Conservation (phyloP, 257 asterid species). For the Cruciata laevipes region DNA sequence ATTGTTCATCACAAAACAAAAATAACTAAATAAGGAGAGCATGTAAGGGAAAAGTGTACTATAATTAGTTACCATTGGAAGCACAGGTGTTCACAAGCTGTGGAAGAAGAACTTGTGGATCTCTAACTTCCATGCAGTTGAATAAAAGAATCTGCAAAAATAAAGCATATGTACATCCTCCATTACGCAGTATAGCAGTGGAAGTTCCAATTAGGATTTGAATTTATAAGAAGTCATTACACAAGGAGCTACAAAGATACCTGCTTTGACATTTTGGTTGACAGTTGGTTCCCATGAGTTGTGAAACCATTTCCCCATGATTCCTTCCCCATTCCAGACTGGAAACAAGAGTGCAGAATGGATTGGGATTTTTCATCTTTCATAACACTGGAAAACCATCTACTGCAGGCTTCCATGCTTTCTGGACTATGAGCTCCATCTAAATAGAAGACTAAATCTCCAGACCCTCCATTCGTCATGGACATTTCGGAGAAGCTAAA, state of each 20-base stretch:
- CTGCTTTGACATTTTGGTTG: slow-evolving; percentile 48
- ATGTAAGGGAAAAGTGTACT: neutral
- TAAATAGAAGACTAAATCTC: slow-evolving; percentile 62
- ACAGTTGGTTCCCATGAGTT: slow-evolving; percentile 18
- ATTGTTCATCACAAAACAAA: too few relatives aligned
- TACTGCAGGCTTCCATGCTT: slow-evolving; percentile 91
- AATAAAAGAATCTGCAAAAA: slow-evolving; percentile 68
- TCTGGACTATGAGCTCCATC: slow-evolving; percentile 99
- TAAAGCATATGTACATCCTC: neutral
- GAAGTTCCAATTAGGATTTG: neutral
- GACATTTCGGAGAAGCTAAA: slow-evolving; percentile 18
- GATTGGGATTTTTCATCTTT: slow-evolving; percentile 31
- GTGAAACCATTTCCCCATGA: slow-evolving; percentile 30
- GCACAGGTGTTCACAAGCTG: slow-evolving; percentile 67
- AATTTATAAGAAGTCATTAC: neutral
- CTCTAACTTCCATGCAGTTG: slow-evolving; percentile 94
- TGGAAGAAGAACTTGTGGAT: slow-evolving; percentile 77
- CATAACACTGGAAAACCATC: slow-evolving; percentile 65
- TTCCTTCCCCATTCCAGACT: slow-evolving; percentile 20
- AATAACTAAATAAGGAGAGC: neutral
- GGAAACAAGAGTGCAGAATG: slow-evolving; percentile 19
- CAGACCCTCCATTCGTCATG: slow-evolving; percentile 29
- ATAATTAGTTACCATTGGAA: slow-evolving; percentile 42
- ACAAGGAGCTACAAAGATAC: slow-evolving; percentile 23
- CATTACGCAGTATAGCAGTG: neutral